Conservation (phyloP, 2,329 filamentous ascomycete species). For the Trichoderma simmonsii region DNA sequence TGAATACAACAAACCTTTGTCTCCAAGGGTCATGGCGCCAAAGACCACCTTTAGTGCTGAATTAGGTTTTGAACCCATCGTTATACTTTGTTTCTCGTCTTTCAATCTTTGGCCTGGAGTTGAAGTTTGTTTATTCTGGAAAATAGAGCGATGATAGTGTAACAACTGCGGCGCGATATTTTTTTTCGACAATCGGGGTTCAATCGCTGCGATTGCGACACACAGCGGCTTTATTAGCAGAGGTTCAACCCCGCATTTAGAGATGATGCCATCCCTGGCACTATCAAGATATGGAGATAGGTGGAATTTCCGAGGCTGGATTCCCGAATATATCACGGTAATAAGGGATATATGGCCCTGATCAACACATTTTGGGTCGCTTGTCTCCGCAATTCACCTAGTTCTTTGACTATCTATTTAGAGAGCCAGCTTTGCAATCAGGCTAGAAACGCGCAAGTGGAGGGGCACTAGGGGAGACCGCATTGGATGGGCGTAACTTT, state of each 20-base stretch:
- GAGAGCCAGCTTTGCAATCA: background rate
- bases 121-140: background rate
- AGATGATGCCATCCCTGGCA: constrained; percentile 13
- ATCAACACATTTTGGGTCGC: background rate
- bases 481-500: background rate
- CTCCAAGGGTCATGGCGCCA: constrained; percentile 17
- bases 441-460: background rate
- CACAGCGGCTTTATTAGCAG: background rate
- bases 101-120: background rate
- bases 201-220: background rate
- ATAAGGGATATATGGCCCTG: background rate
- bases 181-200: background rate
- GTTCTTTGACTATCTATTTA: background rate
- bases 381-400: background rate
- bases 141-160: background rate
- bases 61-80: constrained; percentile 3
- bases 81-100: background rate
- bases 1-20: constrained; percentile 3
- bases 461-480: background rate
- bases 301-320: background rate
- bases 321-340: background rate
- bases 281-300: constrained; percentile 6
- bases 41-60: constrained; percentile 18
- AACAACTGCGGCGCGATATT: background rate
- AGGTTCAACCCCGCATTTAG: constrained; percentile 6